Percentiles rank a stretch among this genome's conserved stretches.
Evolutionary conservation across 148 eudicot species (phyloP).

Genomic region (Selenicereus undatus): DNA sequence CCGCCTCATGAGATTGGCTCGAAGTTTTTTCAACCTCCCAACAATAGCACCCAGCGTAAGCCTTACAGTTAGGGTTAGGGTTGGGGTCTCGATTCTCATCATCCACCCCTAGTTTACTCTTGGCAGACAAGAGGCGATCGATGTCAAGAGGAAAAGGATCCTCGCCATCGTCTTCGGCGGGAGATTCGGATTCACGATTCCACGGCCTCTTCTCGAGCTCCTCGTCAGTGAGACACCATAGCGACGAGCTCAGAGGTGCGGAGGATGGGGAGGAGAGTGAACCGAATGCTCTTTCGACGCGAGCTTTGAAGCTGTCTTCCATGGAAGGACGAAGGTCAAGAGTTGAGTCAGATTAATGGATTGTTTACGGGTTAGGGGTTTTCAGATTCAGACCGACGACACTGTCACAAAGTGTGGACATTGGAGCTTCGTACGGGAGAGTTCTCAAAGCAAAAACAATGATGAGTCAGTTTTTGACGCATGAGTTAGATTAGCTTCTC

Average conservation of each 20-base stretch:
- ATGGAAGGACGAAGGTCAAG: constrained; percentile 4
- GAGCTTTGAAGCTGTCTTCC: constrained; percentile 66
- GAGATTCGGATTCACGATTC: constrained; percentile 36
- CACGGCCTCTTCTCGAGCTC: constrained; percentile 52
- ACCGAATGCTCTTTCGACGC: constrained; percentile 58
- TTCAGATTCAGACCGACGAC: too few relatives aligned
- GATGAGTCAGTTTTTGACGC: too few relatives aligned
- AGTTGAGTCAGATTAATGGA: too few relatives aligned
- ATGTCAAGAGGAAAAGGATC: constrained; percentile 27
- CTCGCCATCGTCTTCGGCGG: constrained; percentile 20
- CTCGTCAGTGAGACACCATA: constrained; percentile 71
- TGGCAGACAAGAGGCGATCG: constrained; percentile 24
- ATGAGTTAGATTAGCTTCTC: too few relatives aligned
- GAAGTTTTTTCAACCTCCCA: constrained; percentile 24
- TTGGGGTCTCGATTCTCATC: neutral
- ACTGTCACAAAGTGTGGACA: too few relatives aligned
- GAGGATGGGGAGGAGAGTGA: constrained; percentile 37
- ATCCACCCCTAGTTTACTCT: constrained; percentile 7
- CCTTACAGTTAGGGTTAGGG: constrained; percentile 21
- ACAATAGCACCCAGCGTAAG: neutral
- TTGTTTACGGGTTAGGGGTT: too few relatives aligned
- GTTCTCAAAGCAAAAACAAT: too few relatives aligned
- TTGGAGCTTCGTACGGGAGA: too few relatives aligned
- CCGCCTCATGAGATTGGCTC: constrained; percentile 17
- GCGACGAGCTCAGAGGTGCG: constrained; percentile 23